A percentile compares a stretch with the other conserved stretches of the same genome.
phyloP scores from a whole-genome alignment of 2,329 filamentous ascomycete species.

The Scortechinia acanthostroma region DNA sequence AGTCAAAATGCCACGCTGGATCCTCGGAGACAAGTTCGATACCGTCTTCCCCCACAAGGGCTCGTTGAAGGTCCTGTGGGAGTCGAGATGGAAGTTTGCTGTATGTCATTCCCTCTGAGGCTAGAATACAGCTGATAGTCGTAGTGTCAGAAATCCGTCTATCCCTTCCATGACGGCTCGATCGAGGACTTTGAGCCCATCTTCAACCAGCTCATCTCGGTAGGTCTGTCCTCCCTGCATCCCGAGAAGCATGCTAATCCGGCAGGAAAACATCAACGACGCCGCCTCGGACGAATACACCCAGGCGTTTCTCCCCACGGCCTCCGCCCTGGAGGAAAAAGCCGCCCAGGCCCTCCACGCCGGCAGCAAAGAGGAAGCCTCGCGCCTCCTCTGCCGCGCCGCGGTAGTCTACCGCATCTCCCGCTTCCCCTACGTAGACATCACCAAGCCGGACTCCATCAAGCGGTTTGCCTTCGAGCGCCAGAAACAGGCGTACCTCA shows the following conservation, averaged over 20 bases:
- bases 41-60: background rate
- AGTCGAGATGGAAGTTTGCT: background rate
- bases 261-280: constrained; percentile 2
- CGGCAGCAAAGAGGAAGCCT: constrained; percentile 15
- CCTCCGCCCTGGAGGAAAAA: constrained; percentile 13
- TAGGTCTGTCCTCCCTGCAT: background rate
- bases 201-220: constrained; percentile 14
- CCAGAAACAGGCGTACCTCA: constrained; percentile 8
- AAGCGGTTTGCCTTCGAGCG: constrained; percentile 18
- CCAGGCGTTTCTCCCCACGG: constrained; percentile 19
- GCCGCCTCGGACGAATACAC: constrained; percentile 18
- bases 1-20: background rate
- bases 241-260: no score
- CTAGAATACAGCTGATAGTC: background rate
- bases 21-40: background rate
- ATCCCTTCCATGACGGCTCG: constrained; percentile 23
- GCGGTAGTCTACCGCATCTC: constrained; percentile 23
- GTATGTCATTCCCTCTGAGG: background rate
- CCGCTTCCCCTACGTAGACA: constrained; percentile 21
- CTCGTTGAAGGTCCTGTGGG: background rate
- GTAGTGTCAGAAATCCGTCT: constrained; percentile 8
- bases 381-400: constrained; percentile 17
- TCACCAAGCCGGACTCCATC: constrained; percentile 15
- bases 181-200: constrained; percentile 20
- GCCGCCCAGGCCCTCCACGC: constrained; percentile 9